Evolutionary conservation across 2,329 filamentous ascomycete species (phyloP).

Genomic region (Verruconis gallopava): DNA sequence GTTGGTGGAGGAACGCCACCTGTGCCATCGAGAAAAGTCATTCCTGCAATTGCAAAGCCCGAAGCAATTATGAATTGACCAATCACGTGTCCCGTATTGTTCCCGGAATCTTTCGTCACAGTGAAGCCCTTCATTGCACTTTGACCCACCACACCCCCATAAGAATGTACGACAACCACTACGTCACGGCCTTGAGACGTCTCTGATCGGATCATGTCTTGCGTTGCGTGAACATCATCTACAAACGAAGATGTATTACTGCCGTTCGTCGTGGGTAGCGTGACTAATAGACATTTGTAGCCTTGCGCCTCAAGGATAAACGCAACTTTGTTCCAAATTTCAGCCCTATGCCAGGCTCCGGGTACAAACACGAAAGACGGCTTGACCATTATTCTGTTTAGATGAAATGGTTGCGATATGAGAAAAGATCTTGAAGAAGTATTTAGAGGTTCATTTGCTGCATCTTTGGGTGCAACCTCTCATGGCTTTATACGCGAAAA

Average conservation of each 20-base stretch:
- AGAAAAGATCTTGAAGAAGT: no score
- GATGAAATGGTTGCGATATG: not conserved
- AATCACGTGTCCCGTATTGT: slow-evolving; percentile 26
- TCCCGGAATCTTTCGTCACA: not conserved
- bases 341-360: slow-evolving; percentile 4
- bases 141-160: slow-evolving; percentile 21
- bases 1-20: slow-evolving; percentile 30
- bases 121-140: slow-evolving; percentile 19
- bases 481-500: no score
- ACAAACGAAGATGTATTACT: not conserved
- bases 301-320: not conserved
- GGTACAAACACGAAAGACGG: slow-evolving; percentile 6
- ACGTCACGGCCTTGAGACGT: slow-evolving; percentile 22
- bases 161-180: slow-evolving; percentile 25
- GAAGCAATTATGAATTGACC: slow-evolving; percentile 34
- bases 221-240: slow-evolving; percentile 2
- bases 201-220: not conserved
- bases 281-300: not conserved
- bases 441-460: no score
- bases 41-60: slow-evolving; percentile 28
- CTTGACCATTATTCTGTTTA: not conserved
- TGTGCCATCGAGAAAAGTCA: slow-evolving; percentile 30
- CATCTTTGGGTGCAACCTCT: no score
- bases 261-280: slow-evolving; percentile 2
- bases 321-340: not conserved